phyloP scores from a whole-genome alignment of 306 rosid genomes.

The Quercus alba region DNA sequence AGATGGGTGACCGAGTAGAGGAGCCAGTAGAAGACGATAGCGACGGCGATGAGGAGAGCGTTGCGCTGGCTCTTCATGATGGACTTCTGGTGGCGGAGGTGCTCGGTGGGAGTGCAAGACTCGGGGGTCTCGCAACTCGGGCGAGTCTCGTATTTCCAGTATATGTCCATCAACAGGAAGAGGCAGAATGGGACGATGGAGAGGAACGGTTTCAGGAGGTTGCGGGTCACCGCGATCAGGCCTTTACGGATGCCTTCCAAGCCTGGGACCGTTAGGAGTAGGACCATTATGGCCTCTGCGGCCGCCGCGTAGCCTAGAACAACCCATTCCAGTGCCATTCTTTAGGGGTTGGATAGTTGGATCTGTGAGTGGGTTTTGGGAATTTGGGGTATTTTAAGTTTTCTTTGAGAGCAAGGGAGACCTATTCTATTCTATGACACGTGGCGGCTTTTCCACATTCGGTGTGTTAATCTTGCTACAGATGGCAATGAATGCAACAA shows the following conservation, averaged over 20 bases:
- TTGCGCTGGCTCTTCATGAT: constrained; percentile 99
- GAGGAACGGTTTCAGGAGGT: constrained; percentile 89
- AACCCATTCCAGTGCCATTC: constrained; percentile 96
- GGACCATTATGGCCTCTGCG: constrained; percentile 93
- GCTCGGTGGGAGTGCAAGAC: constrained; percentile 76
- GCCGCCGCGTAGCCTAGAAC: constrained; percentile 94
- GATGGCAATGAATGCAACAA: too few species aligned
- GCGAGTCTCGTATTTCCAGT: constrained; percentile 89
- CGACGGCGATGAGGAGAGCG: constrained; percentile 87
- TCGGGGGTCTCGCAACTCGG: constrained; percentile 68
- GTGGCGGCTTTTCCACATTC: too few species aligned
- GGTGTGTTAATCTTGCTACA: too few species aligned
- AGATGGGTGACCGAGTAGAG: constrained; percentile 86
- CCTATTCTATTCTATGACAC: too few species aligned
- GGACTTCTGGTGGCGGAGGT: constrained; percentile 92
- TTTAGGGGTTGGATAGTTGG: constrained; percentile 7
- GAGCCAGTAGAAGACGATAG: constrained; percentile 87
- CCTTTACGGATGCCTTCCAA: constrained; percentile 89
- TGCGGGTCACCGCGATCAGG: constrained; percentile 75
- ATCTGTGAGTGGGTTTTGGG: neutral
- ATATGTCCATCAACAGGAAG: constrained; percentile 86
- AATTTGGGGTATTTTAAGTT: neutral
- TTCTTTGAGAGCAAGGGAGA: neutral
- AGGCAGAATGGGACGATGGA: constrained; percentile 92
- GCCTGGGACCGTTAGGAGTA: constrained; percentile 88